Percentiles rank a stretch among this genome's conserved stretches.
Evolutionary conservation across 2,329 filamentous ascomycete genomes (phyloP).

Genomic region (Nemania sp.): DNA sequence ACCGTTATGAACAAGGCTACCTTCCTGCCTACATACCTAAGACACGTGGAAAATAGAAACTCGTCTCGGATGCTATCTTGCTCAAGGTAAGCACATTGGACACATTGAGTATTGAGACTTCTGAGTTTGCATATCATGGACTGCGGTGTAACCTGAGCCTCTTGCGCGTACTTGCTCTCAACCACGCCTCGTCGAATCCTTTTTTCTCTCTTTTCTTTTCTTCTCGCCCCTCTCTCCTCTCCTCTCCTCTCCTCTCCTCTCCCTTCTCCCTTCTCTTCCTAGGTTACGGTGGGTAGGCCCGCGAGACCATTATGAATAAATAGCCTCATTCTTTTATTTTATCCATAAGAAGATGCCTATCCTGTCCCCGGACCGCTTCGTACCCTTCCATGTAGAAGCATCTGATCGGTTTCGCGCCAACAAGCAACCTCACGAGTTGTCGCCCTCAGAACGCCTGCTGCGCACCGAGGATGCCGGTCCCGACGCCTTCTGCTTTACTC

Average conservation of each 20-base stretch:
- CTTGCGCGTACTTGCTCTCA: not conserved
- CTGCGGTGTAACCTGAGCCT: not conserved
- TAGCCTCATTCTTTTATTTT: slow-evolving; percentile 47
- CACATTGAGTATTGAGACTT: slow-evolving; percentile 9
- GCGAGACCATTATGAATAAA: slow-evolving; percentile 42
- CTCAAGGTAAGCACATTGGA: slow-evolving; percentile 6
- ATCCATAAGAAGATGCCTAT: slow-evolving; percentile 46
- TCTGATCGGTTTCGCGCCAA: slow-evolving; percentile 61
- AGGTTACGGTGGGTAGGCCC: slow-evolving; percentile 39
- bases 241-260: slow-evolving; percentile 19
- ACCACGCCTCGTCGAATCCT: slow-evolving; percentile 4
- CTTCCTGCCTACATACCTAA: not conserved
- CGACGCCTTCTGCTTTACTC: slow-evolving; percentile 59
- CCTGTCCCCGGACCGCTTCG: slow-evolving; percentile 61
- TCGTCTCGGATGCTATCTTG: not conserved
- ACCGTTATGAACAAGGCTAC: not conserved
- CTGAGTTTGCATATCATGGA: not conserved
- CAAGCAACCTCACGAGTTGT: slow-evolving; percentile 58
- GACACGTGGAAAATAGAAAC: not conserved
- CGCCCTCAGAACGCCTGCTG: slow-evolving; percentile 58
- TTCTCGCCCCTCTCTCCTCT: slow-evolving; percentile 15
- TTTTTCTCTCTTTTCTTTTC: slow-evolving; percentile 23
- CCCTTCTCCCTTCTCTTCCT: slow-evolving; percentile 22
- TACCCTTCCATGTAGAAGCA: slow-evolving; percentile 58
- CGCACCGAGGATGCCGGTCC: slow-evolving; percentile 56